Evolutionary conservation across 169 alveolate species (phyloP).

Genomic region (Besnoitia besnoiti): DNA sequence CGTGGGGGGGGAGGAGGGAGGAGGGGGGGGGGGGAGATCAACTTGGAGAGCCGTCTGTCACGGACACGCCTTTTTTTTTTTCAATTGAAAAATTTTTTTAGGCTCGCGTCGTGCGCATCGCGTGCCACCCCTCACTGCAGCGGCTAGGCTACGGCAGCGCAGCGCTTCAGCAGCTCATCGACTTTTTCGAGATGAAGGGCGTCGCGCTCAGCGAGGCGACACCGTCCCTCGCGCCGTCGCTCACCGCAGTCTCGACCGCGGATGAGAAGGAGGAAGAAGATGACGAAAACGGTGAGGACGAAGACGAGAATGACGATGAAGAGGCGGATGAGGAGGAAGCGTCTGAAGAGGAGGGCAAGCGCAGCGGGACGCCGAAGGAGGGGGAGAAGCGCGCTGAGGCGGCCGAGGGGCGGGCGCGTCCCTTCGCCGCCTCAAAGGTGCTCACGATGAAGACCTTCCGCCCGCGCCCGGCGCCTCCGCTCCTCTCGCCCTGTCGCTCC

Average conservation of each 20-base stretch:
- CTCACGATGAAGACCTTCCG: slow-evolving; percentile 34
- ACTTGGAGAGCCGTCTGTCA: background rate
- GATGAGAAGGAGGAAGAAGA: background rate
- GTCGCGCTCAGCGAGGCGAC: slow-evolving; percentile 26
- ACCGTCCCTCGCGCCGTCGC: slow-evolving; percentile 35
- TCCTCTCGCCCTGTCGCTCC: slow-evolving; percentile 83
- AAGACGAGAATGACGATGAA: background rate
- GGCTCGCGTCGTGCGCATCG: slow-evolving; percentile 97
- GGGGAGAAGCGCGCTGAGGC: background rate
- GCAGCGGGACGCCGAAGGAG: slow-evolving; percentile 63
- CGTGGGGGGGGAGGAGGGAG: background rate
- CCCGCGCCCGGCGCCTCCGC: slow-evolving; percentile 78
- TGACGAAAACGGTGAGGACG: background rate
- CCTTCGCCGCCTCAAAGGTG: background rate
- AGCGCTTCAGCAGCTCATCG: slow-evolving; percentile 88
- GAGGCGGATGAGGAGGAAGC: slow-evolving; percentile 61
- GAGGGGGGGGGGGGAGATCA: background rate
- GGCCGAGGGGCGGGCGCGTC: background rate
- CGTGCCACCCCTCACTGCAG: slow-evolving; percentile 97
- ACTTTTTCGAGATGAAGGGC: slow-evolving; percentile 53
- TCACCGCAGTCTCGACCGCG: background rate
- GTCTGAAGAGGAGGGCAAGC: background rate
- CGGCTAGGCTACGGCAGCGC: slow-evolving; percentile 98
- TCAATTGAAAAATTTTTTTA: too few relatives aligned
- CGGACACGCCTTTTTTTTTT: slow-evolving; percentile 1